Evolutionary conservation across 805 yeast species (phyloP).

Genomic region (Candida caryicola): DNA sequence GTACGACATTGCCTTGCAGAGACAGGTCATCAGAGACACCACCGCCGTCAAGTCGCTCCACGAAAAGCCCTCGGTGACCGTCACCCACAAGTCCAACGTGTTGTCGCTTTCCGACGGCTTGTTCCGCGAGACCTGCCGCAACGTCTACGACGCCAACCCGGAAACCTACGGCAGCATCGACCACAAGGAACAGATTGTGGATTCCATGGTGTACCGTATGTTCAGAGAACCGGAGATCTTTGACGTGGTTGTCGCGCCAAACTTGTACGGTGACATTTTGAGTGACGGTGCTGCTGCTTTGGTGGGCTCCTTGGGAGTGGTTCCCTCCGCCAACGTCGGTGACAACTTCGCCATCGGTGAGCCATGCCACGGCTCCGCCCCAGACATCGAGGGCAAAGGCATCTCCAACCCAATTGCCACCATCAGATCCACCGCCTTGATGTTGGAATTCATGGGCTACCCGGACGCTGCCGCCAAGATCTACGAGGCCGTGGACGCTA

Average conservation of each 20-base stretch:
- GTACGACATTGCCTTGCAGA: conserved; percentile 85
- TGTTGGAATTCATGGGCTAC: conserved; percentile 96
- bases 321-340: conserved; percentile 97
- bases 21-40: conserved; percentile 72
- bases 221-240: conserved; percentile 97
- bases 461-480: conserved; percentile 87
- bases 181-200: conserved; percentile 94
- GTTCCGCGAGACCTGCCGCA: conserved; percentile 83
- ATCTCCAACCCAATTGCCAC: conserved; percentile 97
- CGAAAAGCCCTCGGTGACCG: conserved; percentile 68
- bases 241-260: conserved; percentile 98
- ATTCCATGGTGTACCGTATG: conserved; percentile 98
- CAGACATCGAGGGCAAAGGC: conserved; percentile 95
- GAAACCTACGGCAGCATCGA: conserved; percentile 58
- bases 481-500: conserved; percentile 91
- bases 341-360: conserved; percentile 95
- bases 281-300: conserved; percentile 98
- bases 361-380: conserved; percentile 99
- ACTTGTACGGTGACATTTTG: conserved; percentile 94
- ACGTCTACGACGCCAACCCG: conserved; percentile 55
- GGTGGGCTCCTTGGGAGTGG: conserved; percentile 96
- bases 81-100: conserved; percentile 95
- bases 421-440: conserved; percentile 93
- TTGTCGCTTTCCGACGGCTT: conserved; percentile 90
- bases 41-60: conserved; percentile 36